Conservation (phyloP, 805 yeast genomes). For the Metschnikowia dekortorum region DNA sequence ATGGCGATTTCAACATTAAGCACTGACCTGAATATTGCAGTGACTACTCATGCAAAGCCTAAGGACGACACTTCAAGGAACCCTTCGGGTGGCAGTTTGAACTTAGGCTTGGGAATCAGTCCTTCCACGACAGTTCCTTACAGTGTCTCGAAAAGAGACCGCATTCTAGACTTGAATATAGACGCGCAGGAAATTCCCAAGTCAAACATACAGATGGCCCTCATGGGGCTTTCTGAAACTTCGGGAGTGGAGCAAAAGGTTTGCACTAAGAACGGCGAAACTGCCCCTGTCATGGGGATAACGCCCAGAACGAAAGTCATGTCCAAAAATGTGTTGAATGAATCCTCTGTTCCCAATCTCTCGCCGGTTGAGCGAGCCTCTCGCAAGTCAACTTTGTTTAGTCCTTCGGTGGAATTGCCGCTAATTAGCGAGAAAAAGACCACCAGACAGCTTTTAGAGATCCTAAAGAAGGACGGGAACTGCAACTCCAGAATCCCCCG, state of each 20-base stretch:
- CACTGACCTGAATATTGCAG: not conserved
- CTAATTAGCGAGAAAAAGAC: not conserved
- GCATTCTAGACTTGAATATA: constrained; percentile 22
- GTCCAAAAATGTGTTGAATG: not conserved
- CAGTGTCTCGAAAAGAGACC: constrained; percentile 29
- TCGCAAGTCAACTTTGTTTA: not conserved
- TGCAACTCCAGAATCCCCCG: constrained; percentile 23
- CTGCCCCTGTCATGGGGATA: not conserved
- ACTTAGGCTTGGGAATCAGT: constrained; percentile 28
- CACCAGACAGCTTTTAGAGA: not conserved
- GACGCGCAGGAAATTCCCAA: constrained; percentile 7
- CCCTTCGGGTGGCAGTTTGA: constrained; percentile 1
- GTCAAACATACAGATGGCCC: constrained; percentile 5
- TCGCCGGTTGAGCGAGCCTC: not conserved
- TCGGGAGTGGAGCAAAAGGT: not conserved
- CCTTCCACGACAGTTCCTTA: constrained; percentile 27
- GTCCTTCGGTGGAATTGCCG: not conserved
- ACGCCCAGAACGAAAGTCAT: not conserved
- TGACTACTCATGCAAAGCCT: not conserved
- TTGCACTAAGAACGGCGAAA: not conserved
- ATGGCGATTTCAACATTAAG: not conserved
- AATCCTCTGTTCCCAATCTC: constrained; percentile 3
- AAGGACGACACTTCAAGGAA: not conserved
- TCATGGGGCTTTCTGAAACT: constrained; percentile 4
- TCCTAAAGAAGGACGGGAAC: not conserved